Evolutionary conservation across 352 stramenopile genomes (phyloP), one percentile per base, ranked within the genome.

Genomic region (Pythium guiyangense): DNA sequence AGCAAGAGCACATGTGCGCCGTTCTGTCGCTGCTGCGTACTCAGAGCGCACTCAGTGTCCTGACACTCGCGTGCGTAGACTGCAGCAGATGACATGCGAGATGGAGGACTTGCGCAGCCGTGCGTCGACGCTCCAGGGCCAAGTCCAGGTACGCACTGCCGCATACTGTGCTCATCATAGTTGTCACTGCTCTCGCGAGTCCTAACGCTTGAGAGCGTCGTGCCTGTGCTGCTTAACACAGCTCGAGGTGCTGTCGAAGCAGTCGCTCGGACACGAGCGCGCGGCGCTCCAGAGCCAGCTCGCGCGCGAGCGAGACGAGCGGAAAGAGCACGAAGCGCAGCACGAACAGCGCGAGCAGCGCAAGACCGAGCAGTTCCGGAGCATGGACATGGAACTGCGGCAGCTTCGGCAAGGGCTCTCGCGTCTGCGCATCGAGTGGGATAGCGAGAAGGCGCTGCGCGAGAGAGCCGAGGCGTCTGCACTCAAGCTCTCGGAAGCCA

Each of bases 371-470:
- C 67, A 87, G 49, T 79, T 76, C 44, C 67, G 76, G 26, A 68
- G 54, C 27, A 63, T 87, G 62, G 79, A 86, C 43, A 48, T 84
- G 6, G 76, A 89, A 35, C 27, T 86, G 18, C 68, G 73, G 1
- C 74, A 83, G 49, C 51, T 78, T 12, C 72, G 63, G 2, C 79
- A 84, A 49, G 52, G 57, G 5, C 57, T 80, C 3, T 71, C 63
- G 22, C 64, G 74, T 10, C 31, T 86, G 25, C 74, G 76, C 0
- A 64, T 69, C 1, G 79, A 89, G 37, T 71, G 69, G 39, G 74
- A 87, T 8, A 73, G 53, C 8, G 79, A 89, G 27, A 71, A 73
- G n/a, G 40, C 40, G 2, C 62, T 74, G 29, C 71, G 73, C 0
- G 75, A 74, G 50, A 81, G 80, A 53, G 62, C 70, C 0, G 78